A percentile compares a stretch with the other conserved stretches of the same genome.
These are phyloP conservation scores for Cardamine resedifolia DNA, from an alignment of 345 rosid species.

Conservation along the genomic window DNA sequence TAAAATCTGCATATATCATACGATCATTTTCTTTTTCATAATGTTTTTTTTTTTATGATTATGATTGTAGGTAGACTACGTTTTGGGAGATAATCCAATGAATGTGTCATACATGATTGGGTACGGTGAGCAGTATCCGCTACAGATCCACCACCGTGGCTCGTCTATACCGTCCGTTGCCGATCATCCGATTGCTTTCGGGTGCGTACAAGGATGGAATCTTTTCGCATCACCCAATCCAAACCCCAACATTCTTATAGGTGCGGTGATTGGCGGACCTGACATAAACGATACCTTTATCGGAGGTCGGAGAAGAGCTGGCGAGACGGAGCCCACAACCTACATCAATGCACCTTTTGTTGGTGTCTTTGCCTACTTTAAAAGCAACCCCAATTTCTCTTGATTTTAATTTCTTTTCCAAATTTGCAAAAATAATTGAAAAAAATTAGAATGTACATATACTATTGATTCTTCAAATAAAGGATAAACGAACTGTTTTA, in stretches of 20 bases:
- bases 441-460: neutral
- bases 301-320: conserved; percentile 64
- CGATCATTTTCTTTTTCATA: neutral
- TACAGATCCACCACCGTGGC: conserved; percentile 82
- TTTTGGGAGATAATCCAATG: conserved; percentile 82
- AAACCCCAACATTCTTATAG: conserved; percentile 62
- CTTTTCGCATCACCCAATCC: conserved; percentile 60
- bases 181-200: conserved; percentile 51
- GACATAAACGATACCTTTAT: conserved; percentile 55
- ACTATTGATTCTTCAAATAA: neutral
- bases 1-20: neutral
- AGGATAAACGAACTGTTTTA: neutral
- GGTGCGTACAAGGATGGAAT: conserved; percentile 60
- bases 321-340: conserved; percentile 81
- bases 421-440: neutral
- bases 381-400: conserved; percentile 52
- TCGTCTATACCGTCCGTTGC: conserved; percentile 64
- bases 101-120: conserved; percentile 90
- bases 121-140: conserved; percentile 64
- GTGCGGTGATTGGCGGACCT: conserved; percentile 91
- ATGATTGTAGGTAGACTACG: conserved; percentile 69
- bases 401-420: neutral
- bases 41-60: too few relatives aligned
- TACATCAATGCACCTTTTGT: conserved; percentile 96
- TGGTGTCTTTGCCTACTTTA: conserved; percentile 79